Evolutionary conservation across 768 basidiomycete species (phyloP).

Genomic region (Pholiota molesta): DNA sequence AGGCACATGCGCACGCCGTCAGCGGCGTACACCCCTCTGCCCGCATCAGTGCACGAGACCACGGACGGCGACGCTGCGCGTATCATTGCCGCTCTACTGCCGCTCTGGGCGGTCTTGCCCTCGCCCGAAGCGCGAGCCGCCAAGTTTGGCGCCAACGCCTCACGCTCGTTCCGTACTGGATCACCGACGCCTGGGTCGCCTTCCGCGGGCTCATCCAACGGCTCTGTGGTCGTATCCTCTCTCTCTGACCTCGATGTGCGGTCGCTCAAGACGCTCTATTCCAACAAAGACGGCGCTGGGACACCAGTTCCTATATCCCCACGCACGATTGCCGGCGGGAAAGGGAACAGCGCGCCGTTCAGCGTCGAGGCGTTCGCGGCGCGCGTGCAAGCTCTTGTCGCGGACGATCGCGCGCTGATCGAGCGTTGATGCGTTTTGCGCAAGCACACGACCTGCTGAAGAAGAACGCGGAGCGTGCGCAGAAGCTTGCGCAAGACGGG

Average conservation of each 20-base stretch:
- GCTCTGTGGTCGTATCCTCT: slow-evolving; percentile 41
- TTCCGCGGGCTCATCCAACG: slow-evolving; percentile 9
- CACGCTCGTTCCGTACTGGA: slow-evolving; percentile 51
- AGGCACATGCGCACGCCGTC: slow-evolving; percentile 14
- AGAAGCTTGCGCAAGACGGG: slow-evolving; percentile 87
- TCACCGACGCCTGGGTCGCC: slow-evolving; percentile 44
- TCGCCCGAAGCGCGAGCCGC: slow-evolving; percentile 81
- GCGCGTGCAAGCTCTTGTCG: slow-evolving; percentile 79
- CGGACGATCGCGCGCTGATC: slow-evolving; percentile 83
- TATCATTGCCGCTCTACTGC: slow-evolving; percentile 63
- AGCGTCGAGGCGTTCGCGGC: slow-evolving; percentile 75
- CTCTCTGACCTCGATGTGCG: slow-evolving; percentile 87
- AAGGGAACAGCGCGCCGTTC: slow-evolving; percentile 37
- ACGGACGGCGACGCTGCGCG: slow-evolving; percentile 49
- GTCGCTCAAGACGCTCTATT: slow-evolving; percentile 82
- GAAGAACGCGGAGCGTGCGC: slow-evolving; percentile 89
- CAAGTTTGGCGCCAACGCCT: slow-evolving; percentile 46
- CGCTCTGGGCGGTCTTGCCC: slow-evolving; percentile 83
- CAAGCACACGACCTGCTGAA: slow-evolving; percentile 90
- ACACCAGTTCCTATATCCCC: slow-evolving; percentile 26
- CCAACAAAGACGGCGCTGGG: slow-evolving; percentile 27
- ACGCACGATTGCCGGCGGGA: slow-evolving; percentile 1
- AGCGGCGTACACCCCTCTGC: slow-evolving; percentile 27
- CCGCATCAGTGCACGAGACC: slow-evolving; percentile 25
- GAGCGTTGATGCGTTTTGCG: slow-evolving; percentile 84